Percentiles rank a stretch among this genome's conserved stretches.
These are phyloP conservation scores for Fragaria iinumae DNA, from an alignment of 306 rosid species.

Conservation along the genomic window DNA sequence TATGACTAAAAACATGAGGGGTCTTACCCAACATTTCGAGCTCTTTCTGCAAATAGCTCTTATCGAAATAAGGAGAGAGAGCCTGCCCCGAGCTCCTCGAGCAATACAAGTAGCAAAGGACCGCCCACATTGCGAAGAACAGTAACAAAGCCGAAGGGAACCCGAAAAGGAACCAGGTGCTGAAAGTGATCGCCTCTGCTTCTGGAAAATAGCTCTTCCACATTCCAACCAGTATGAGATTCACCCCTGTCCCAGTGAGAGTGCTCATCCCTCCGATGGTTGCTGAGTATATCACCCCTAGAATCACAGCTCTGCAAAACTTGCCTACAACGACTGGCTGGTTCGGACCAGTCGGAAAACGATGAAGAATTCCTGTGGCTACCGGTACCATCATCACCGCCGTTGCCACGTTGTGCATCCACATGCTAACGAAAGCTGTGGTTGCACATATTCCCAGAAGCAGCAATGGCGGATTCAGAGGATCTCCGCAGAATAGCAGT, in stretches of 20 bases:
- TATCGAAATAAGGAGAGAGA: slow-evolving; percentile 59
- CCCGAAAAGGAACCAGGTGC: slow-evolving; percentile 60
- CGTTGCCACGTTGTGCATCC: slow-evolving; percentile 87
- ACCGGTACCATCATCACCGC: slow-evolving; percentile 91
- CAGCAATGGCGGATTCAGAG: slow-evolving; percentile 58
- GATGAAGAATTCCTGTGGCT: slow-evolving; percentile 68
- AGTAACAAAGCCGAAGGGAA: slow-evolving; percentile 58
- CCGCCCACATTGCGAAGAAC: slow-evolving; percentile 48
- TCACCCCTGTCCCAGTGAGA: slow-evolving; percentile 86
- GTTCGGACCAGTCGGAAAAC: slow-evolving; percentile 40
- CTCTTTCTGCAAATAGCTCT: slow-evolving; percentile 61
- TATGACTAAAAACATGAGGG: neutral
- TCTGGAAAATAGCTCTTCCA: slow-evolving; percentile 67
- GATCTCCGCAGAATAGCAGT: slow-evolving; percentile 65
- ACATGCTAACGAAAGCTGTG: slow-evolving; percentile 81
- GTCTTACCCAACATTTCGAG: slow-evolving; percentile 66
- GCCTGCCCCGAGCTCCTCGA: slow-evolving; percentile 40
- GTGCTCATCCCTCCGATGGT: slow-evolving; percentile 78
- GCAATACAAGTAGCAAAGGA: slow-evolving; percentile 57
- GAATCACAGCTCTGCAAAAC: slow-evolving; percentile 72
- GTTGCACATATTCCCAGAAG: slow-evolving; percentile 69
- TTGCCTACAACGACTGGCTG: slow-evolving; percentile 46
- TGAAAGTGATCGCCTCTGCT: slow-evolving; percentile 65
- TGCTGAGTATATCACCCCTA: slow-evolving; percentile 57
- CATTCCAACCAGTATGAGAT: slow-evolving; percentile 72